Conservation (phyloP, 106 monocot genomes). For the Vanilla planifolia region DNA sequence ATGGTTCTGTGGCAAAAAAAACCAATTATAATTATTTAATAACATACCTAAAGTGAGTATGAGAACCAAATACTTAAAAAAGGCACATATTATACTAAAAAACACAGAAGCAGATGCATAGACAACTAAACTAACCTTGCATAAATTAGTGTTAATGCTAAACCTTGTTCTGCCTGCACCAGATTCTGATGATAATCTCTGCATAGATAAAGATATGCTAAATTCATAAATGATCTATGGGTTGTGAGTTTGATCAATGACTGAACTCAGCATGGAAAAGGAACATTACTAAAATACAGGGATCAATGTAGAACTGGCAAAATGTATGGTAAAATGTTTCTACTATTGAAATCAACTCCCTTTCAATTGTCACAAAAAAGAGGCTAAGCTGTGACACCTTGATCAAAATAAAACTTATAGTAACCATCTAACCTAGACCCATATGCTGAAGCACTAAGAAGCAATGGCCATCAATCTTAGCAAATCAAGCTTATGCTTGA, state of each 20-base stretch:
- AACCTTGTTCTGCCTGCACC: slow-evolving; percentile 9
- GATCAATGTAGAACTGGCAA: background rate
- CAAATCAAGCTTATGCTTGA: background rate
- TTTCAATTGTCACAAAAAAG: too few species aligned
- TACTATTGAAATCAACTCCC: too few species aligned
- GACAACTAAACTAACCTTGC: slow-evolving; percentile 28
- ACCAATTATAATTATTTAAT: background rate
- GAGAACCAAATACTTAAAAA: background rate
- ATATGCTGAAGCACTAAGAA: too few species aligned
- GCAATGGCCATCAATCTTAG: too few species aligned
- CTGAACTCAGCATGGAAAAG: background rate
- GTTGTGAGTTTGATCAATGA: background rate
- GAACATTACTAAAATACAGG: background rate
- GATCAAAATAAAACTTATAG: too few species aligned
- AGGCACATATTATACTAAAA: background rate
- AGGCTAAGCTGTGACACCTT: too few species aligned
- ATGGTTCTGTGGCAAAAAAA: slow-evolving; percentile 9
- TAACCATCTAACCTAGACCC: too few species aligned
- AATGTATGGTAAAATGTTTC: background rate
- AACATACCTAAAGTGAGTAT: background rate
- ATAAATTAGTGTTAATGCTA: slow-evolving; percentile 14
- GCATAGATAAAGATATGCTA: slow-evolving; percentile 6
- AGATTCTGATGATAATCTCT: slow-evolving; percentile 21
- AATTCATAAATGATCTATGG: background rate
- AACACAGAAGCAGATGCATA: background rate